Evolutionary conservation across 2,329 filamentous ascomycete species (phyloP).

Genomic region (Cercospora canescens): DNA sequence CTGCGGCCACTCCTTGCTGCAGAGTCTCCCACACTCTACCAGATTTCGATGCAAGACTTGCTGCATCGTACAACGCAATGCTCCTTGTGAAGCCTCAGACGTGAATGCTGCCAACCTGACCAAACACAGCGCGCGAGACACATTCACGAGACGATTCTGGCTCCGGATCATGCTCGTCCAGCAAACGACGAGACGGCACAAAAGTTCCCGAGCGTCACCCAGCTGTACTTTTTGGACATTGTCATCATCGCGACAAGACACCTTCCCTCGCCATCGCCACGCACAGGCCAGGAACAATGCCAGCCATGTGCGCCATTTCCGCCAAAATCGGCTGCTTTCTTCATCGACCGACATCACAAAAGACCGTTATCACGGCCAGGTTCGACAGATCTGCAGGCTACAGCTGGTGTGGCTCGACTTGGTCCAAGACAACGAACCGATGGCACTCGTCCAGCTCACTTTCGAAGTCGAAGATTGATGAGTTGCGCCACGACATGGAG

Average conservation of each 20-base stretch:
- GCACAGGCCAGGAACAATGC: neutral
- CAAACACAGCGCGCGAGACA: neutral
- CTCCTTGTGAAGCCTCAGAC: neutral
- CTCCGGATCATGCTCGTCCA: neutral
- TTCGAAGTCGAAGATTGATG: neutral
- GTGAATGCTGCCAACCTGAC: neutral
- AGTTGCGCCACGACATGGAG: conserved; percentile 2
- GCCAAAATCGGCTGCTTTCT: neutral
- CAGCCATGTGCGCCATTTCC: neutral
- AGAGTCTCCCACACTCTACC: neutral
- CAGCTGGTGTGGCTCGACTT: neutral
- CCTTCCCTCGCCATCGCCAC: neutral
- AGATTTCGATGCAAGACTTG: too few species aligned
- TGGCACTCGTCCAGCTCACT: neutral
- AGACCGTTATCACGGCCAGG: neutral
- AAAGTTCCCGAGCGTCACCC: neutral
- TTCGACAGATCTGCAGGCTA: neutral
- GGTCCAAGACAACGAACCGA: neutral
- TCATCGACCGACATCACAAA: neutral
- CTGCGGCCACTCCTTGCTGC: neutral
- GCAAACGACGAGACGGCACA: neutral
- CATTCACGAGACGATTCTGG: neutral
- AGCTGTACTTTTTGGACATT: too few species aligned
- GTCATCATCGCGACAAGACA: too few species aligned
- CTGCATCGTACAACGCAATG: neutral